Conservation (phyloP, 148 eudicot species). For the Euryodendron excelsum region DNA sequence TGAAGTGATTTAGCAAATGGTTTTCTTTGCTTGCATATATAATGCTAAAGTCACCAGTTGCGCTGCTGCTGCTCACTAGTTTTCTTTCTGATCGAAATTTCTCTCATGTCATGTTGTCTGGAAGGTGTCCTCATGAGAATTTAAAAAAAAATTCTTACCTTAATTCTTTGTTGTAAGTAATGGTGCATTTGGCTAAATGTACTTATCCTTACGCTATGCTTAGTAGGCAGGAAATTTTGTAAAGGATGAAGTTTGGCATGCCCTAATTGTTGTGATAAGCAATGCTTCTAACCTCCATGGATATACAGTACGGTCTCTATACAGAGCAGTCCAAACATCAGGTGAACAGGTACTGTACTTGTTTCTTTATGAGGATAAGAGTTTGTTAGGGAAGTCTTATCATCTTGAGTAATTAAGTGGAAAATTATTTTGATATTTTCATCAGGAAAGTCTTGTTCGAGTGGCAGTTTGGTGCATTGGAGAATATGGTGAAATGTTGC, state of each 20-base stretch:
- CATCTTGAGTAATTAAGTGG: constrained; percentile 12
- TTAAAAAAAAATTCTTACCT: neutral
- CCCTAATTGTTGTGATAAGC: constrained; percentile 75
- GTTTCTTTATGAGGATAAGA: constrained; percentile 14
- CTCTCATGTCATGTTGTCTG: neutral
- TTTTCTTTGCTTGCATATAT: neutral
- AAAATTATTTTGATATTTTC: constrained; percentile 15
- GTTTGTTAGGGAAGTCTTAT: neutral
- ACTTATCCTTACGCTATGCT: constrained; percentile 42
- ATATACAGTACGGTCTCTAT: constrained; percentile 71
- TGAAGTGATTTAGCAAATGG: no score
- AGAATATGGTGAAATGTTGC: constrained; percentile 96
- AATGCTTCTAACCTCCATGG: constrained; percentile 91
- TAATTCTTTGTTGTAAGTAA: neutral
- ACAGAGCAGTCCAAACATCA: constrained; percentile 64
- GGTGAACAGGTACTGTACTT: constrained; percentile 65
- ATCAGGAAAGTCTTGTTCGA: constrained; percentile 85
- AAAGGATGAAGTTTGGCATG: constrained; percentile 94
- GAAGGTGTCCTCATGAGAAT: neutral
- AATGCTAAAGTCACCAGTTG: neutral
- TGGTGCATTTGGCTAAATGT: constrained; percentile 2
- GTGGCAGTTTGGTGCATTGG: constrained; percentile 99
- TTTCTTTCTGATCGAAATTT: constrained; percentile 5
- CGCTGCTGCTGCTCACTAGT: neutral
- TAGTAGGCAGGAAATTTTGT: constrained; percentile 89